Base-by-base conservation (phyloP, 495 filamentous ascomycete genomes). In the Astrocystis sublimbata region DNA sequence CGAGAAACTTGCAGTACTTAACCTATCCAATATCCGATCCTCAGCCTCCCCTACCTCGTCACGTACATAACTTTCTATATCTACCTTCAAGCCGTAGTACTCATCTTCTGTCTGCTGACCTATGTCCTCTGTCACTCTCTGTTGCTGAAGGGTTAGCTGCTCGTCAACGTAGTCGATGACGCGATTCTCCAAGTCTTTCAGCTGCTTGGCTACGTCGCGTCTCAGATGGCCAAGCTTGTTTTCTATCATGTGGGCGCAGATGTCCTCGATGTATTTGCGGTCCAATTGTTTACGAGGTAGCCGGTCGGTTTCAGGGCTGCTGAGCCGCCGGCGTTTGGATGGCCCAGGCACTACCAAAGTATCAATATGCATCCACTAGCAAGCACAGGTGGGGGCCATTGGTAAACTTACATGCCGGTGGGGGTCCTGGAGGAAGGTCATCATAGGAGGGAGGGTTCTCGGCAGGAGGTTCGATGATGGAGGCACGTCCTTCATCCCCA, bases 401-500 rank as follows among this genome's bases (percentile, higher is more conserved):
- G 3, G 19, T 59, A 49, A 30, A 43, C 56, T 35, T 59, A 59
- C 56, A 41, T 50, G 28, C 42, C 12, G 41, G 56, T 12, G 41
- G 56, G n/a, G 42, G 45, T 12, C 33, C 45, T 4, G 56, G 56
- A 36, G 42, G 19, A 24, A 59, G 30, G 28, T 59, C 42, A 9
- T 59, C 56, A 40, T 59, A 59, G 12, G 56, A 46, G 4, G 56
- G 56, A 38, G 56, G 56, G 19, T 50, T 59, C 56, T 59, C 56
- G 23, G 24, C 17, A 31, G 8, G 56, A n/a, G 35, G 41, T 43
- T 59, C 42, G 10, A 59, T 46, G 36, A 43, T 43, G 49, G 42
- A 46, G 12, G 35, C 56, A 49, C 49, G 56, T 21, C 13, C 28
- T 10, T 24, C n/a, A n/a, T n/a, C n/a, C n/a, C n/a, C 56, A 38